Conservation (phyloP, 495 filamentous ascomycete genomes). For the Sporormia fimetaria region DNA sequence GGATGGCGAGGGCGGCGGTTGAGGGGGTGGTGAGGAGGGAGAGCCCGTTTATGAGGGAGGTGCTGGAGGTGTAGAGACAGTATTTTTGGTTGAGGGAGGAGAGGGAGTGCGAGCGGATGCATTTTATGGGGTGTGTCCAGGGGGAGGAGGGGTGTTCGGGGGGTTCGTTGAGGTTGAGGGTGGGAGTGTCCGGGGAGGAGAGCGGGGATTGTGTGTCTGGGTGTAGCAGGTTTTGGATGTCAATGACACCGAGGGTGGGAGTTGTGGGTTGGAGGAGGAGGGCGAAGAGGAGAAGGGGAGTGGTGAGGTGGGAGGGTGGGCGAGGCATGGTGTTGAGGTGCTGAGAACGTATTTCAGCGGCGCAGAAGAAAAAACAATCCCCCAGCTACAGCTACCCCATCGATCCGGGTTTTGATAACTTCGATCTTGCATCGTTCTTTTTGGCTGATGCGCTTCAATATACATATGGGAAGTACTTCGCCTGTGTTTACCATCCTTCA, state of each 20-base stretch:
- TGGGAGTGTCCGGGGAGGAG: not conserved
- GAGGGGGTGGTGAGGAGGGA: constrained; percentile 1
- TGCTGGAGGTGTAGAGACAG: constrained; percentile 9
- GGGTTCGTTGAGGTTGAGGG: not conserved
- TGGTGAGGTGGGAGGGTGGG: too few relatives aligned
- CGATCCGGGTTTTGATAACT: too few relatives aligned
- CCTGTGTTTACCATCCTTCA: too few relatives aligned
- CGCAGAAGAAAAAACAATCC: too few relatives aligned
- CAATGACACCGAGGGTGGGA: not conserved
- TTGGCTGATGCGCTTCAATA: too few relatives aligned
- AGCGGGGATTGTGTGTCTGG: not conserved
- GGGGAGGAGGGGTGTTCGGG: constrained; percentile 1
- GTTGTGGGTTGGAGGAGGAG: not conserved
- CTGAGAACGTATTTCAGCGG: not conserved
- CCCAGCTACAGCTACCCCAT: too few relatives aligned
- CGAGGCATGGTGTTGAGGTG: too few relatives aligned
- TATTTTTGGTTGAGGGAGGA: constrained; percentile 1
- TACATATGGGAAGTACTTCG: too few relatives aligned
- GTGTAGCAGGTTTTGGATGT: constrained; percentile 2
- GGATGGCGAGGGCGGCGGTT: not conserved
- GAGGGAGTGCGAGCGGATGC: constrained; percentile 1
- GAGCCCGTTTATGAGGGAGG: constrained; percentile 1
- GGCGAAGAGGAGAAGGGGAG: not conserved
- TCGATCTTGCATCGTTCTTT: too few relatives aligned
- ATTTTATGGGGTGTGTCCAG: constrained; percentile 4